These are phyloP conservation scores for Dacryopinax primogenitus DNA, from an alignment of 768 basidiomycete species.

Conservation along the genomic window DNA sequence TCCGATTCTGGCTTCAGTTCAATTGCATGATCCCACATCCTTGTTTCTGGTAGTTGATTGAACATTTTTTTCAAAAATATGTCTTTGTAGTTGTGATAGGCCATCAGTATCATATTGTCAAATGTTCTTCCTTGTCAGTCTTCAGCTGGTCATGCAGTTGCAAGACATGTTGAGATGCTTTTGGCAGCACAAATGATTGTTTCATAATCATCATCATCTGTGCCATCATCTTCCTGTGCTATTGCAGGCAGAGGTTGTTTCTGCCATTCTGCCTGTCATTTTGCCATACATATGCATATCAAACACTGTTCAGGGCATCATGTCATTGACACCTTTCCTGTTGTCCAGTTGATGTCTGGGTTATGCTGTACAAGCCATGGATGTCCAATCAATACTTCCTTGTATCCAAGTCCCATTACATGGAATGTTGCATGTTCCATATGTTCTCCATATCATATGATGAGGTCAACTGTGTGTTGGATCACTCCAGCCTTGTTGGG, in stretches of 20 bases:
- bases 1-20: neutral
- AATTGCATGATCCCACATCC: neutral
- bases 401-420: neutral
- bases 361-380: neutral
- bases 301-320: neutral
- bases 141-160: neutral
- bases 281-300: neutral
- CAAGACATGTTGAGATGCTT: neutral
- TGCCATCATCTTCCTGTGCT: neutral
- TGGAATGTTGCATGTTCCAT: neutral
- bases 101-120: neutral
- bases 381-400: neutral
- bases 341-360: neutral
- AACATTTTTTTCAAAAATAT: neutral
- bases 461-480: neutral
- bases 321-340: neutral
- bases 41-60: neutral
- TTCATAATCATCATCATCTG: neutral
- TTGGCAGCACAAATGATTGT: neutral
- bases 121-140: neutral
- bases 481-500: neutral
- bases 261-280: neutral
- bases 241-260: neutral
- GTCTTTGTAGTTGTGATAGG: neutral
- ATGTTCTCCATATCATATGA: neutral